Conservation (phyloP, 1,284 basidiomycete species). For the Cryptococcus hybrid region DNA sequence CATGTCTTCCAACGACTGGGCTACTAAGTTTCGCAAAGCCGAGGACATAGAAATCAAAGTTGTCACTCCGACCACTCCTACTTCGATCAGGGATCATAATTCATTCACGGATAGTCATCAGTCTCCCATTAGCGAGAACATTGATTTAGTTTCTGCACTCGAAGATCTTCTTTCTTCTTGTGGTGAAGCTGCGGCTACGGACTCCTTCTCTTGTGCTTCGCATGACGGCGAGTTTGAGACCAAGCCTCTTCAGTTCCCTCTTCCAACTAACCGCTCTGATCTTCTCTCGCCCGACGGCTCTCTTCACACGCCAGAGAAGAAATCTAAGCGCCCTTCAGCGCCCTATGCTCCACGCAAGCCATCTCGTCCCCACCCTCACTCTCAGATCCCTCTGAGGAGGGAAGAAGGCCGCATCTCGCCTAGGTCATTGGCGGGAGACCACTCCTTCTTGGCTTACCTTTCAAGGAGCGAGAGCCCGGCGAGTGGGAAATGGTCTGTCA, state of each 20-base stretch:
- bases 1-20: conserved; percentile 14
- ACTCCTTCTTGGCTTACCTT: conserved; percentile 21
- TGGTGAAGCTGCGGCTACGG: conserved; percentile 13
- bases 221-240: conserved; percentile 7
- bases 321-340: not conserved
- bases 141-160: conserved; percentile 24
- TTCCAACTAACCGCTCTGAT: conserved; percentile 2
- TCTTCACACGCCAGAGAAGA: not conserved
- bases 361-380: not conserved
- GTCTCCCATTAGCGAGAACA: conserved; percentile 2
- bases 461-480: conserved; percentile 3
- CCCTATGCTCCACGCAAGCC: conserved; percentile 6
- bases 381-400: conserved; percentile 3
- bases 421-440: conserved; percentile 17
- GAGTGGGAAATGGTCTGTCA: not conserved
- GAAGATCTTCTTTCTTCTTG: conserved; percentile 23
- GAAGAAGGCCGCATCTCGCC: not conserved
- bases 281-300: not conserved
- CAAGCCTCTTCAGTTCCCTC: conserved; percentile 8
- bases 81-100: not conserved
- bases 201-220: not conserved
- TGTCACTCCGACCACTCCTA: conserved; percentile 8
- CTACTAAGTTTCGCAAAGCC: not conserved
- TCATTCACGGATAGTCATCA: conserved; percentile 1
- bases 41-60: not conserved